A percentile compares a stretch with the other conserved stretches of the same genome.
These are phyloP conservation scores for Mortierella sp. DNA, from an alignment of 371 early-diverging fungal species.

Conservation along the genomic window DNA sequence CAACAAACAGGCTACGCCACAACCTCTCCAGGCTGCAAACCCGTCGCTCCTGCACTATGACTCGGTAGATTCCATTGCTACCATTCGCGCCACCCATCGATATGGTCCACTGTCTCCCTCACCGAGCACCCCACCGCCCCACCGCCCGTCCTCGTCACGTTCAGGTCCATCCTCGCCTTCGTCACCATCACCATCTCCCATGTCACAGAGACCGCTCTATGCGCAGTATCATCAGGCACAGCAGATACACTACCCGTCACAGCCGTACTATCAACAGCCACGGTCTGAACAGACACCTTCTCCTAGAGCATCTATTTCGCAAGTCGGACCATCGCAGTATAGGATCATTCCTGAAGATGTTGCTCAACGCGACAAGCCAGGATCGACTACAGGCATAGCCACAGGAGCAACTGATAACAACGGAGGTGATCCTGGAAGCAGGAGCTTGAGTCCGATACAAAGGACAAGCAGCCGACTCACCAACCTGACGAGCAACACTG, in stretches of 20 bases:
- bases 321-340: constrained; percentile 24
- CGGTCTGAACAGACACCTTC: constrained; percentile 7
- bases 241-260: constrained; percentile 2
- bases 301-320: constrained; percentile 10
- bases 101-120: constrained; percentile 1
- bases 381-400: not conserved
- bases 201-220: constrained; percentile 11
- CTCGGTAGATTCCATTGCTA: constrained; percentile 38
- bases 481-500: constrained; percentile 17
- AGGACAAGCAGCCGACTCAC: constrained; percentile 41
- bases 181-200: constrained; percentile 12
- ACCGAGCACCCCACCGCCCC: constrained; percentile 14
- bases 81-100: constrained; percentile 7
- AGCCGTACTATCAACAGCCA: constrained; percentile 1
- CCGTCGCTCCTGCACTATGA: constrained; percentile 22
- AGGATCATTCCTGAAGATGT: constrained; percentile 20
- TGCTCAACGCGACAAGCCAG: not conserved
- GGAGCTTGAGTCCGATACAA: constrained; percentile 21
- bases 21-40: not conserved
- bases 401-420: not conserved
- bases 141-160: constrained; percentile 5
- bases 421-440: constrained; percentile 1
- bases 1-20: not conserved
- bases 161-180: constrained; percentile 1
- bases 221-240: constrained; percentile 8